These are phyloP conservation scores for Beauveria rudraprayagi DNA, from an alignment of 2,329 filamentous ascomycete genomes.

Conservation along the genomic window DNA sequence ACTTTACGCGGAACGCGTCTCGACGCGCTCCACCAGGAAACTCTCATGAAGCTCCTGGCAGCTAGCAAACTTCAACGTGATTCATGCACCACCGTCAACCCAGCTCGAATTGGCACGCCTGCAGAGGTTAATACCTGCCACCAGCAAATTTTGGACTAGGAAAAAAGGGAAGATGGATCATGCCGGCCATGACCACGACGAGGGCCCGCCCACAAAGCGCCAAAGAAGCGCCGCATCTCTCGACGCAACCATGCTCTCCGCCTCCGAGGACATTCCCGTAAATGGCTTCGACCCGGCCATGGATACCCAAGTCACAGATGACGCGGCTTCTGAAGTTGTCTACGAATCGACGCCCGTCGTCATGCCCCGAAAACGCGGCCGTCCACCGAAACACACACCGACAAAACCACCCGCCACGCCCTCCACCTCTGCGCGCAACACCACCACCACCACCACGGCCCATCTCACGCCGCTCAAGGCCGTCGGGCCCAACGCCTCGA, in stretches of 20 bases:
- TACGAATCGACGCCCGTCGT: slow-evolving; percentile 20
- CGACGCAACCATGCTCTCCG: slow-evolving; percentile 1
- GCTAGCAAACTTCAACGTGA: neutral
- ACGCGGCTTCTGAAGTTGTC: neutral
- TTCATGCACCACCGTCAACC: neutral
- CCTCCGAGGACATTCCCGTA: neutral
- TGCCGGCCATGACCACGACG: slow-evolving; percentile 2
- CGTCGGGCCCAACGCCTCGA: slow-evolving; percentile 32
- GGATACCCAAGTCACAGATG: neutral
- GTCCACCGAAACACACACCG: slow-evolving; percentile 20
- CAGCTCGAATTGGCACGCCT: neutral
- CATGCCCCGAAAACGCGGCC: slow-evolving; percentile 28
- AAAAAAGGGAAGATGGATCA: neutral
- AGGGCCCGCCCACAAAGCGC: slow-evolving; percentile 10
- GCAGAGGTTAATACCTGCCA: neutral
- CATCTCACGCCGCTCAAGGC: slow-evolving; percentile 33
- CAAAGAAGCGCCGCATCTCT: neutral
- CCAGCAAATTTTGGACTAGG: neutral
- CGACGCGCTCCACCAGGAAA: slow-evolving; percentile 1
- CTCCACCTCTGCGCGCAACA: slow-evolving; percentile 23
- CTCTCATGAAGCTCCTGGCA: neutral
- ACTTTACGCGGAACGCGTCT: slow-evolving; percentile 4
- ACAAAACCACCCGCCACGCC: slow-evolving; percentile 22
- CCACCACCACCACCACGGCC: slow-evolving; percentile 17
- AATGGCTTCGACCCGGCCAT: neutral